These are phyloP conservation scores for Petunia secreta DNA, from an alignment of 257 asterid genomes.

Conservation along the genomic window DNA sequence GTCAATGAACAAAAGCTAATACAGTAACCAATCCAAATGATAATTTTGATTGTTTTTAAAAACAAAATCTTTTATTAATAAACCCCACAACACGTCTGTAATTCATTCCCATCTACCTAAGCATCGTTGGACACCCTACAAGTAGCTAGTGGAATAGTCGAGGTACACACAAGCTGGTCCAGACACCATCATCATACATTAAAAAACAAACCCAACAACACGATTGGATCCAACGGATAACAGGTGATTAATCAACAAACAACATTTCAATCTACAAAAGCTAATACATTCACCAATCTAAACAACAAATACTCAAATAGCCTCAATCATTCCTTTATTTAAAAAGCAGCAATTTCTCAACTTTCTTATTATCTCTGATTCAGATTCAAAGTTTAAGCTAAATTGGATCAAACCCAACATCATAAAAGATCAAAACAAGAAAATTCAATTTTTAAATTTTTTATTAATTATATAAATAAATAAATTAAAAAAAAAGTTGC, in stretches of 20 bases:
- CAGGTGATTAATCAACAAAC: not conserved
- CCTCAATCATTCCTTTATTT: no score
- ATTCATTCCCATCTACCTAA: no score
- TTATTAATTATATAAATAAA: not conserved
- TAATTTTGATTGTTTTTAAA: no score
- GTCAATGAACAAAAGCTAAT: constrained; percentile 15
- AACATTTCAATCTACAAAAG: constrained; percentile 11
- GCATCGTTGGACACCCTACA: no score
- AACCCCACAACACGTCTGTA: not conserved
- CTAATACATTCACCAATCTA: constrained; percentile 17
- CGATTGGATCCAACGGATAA: not conserved
- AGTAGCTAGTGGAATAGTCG: no score
- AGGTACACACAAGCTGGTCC: no score
- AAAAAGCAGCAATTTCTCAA: not conserved
- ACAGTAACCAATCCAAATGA: constrained; percentile 17
- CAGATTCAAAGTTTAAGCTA: constrained; percentile 30
- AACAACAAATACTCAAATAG: not conserved
- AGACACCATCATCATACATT: no score
- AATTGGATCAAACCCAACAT: constrained; percentile 17
- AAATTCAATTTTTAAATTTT: not conserved
- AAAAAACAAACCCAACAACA: not conserved
- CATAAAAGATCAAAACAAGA: not conserved
- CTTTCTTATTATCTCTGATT: constrained; percentile 20
- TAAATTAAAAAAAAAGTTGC: not conserved
- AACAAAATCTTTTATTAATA: not conserved